phyloP scores from a whole-genome alignment of 305 asterid genomes.

The Fraxinus latifolia region DNA sequence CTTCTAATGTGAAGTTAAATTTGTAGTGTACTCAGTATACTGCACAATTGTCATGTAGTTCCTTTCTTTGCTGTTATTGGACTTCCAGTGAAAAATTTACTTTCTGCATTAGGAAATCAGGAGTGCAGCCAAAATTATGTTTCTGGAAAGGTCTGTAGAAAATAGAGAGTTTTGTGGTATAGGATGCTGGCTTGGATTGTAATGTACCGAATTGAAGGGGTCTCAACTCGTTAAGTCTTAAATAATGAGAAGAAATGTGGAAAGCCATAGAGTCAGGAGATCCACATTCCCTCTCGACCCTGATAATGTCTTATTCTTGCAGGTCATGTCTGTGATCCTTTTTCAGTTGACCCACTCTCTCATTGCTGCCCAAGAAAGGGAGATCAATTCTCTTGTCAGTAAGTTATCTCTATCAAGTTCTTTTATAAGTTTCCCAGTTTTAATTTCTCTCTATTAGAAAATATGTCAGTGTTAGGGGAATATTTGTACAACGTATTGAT shows the following conservation, averaged over 20 bases:
- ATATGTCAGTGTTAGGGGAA: not conserved
- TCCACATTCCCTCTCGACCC: not conserved
- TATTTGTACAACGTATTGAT: conserved; percentile 4
- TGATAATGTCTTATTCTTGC: conserved; percentile 29
- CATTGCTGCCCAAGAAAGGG: conserved; percentile 68
- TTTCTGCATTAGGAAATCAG: not conserved
- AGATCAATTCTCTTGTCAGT: conserved; percentile 83
- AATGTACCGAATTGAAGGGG: not conserved
- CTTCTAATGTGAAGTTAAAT: not conserved
- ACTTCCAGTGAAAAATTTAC: not conserved
- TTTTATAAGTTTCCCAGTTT: not conserved
- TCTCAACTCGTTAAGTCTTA: not conserved
- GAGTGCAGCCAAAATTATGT: not conserved
- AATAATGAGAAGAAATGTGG: not conserved
- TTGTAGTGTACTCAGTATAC: not conserved
- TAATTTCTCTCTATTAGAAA: conserved; percentile 4
- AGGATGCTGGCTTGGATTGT: conserved; percentile 1
- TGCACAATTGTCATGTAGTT: not conserved
- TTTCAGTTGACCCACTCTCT: conserved; percentile 58
- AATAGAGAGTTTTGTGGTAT: not conserved
- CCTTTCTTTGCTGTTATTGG: not conserved
- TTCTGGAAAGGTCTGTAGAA: not conserved
- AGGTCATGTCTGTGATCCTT: conserved; percentile 82
- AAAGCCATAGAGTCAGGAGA: not conserved
- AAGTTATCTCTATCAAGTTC: conserved; percentile 45